Evolutionary conservation across 2,329 filamentous ascomycete species (phyloP).

Genomic region (Dactylellina sp.): DNA sequence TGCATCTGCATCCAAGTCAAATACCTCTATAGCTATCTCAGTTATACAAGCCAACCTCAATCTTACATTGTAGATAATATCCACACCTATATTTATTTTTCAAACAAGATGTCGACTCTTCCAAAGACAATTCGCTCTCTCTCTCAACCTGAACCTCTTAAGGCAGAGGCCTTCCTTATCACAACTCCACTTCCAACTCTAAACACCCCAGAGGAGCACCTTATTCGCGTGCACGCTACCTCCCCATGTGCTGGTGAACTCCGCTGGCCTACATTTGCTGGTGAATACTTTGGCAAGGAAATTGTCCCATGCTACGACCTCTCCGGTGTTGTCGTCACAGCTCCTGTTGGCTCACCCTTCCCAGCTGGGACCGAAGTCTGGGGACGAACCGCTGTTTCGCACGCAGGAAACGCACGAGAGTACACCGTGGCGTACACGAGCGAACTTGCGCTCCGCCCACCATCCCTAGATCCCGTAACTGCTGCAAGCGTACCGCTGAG

Average conservation of each 20-base stretch:
- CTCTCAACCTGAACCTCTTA: constrained; percentile 36
- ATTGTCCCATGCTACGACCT: constrained; percentile 64
- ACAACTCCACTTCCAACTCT: constrained; percentile 57
- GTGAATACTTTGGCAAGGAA: constrained; percentile 56
- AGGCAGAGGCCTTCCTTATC: constrained; percentile 34
- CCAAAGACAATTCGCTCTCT: constrained; percentile 36
- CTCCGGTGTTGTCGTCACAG: constrained; percentile 63
- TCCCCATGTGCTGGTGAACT: constrained; percentile 62
- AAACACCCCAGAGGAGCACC: constrained; percentile 59
- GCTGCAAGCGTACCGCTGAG: constrained; percentile 64
- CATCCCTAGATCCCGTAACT: constrained; percentile 62
- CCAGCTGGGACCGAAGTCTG: constrained; percentile 63
- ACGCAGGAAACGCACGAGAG: constrained; percentile 62
- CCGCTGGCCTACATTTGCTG: constrained; percentile 61
- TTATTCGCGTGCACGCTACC: constrained; percentile 63
- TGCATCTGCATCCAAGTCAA: too few species aligned
- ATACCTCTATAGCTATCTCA: too few species aligned
- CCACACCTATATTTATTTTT: too few species aligned
- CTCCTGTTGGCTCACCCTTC: constrained; percentile 61
- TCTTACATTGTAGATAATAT: too few species aligned
- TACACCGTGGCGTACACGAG: constrained; percentile 61
- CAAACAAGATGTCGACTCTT: constrained; percentile 30
- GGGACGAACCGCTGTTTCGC: constrained; percentile 61
- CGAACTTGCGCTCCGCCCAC: constrained; percentile 63
- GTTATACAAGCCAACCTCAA: too few species aligned